Conservation (phyloP, 164 flowering plant genomes). For the Chimonanthus salicifolius region DNA sequence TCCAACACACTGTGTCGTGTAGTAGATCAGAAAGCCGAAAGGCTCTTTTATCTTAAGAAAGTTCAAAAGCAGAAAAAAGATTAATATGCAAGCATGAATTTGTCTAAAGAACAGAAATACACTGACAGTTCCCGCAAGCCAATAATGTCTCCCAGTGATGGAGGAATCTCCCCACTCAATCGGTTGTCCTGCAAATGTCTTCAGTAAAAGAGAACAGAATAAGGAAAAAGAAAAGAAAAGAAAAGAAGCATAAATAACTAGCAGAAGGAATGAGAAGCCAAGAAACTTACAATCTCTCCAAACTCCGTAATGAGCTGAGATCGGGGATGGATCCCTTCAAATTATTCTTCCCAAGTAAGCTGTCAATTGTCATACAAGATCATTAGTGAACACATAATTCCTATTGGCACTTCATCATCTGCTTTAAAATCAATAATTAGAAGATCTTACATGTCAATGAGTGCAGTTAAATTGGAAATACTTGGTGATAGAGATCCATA, state of each 20-base stretch:
- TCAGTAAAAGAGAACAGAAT: background rate
- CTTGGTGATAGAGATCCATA: slow-evolving; percentile 65
- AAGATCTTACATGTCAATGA: slow-evolving; percentile 46
- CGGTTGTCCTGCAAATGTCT: slow-evolving; percentile 18
- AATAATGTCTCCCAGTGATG: slow-evolving; percentile 10
- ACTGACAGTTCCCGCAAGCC: slow-evolving; percentile 17
- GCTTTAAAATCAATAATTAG: background rate
- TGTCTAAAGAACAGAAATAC: background rate
- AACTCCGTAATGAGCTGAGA: slow-evolving; percentile 49
- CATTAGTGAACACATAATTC: slow-evolving; percentile 3
- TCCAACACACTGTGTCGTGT: background rate
- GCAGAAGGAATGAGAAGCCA: background rate
- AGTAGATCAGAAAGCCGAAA: background rate
- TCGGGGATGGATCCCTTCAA: slow-evolving; percentile 78
- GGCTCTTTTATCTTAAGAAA: background rate
- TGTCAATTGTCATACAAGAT: slow-evolving; percentile 25
- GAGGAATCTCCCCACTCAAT: slow-evolving; percentile 14
- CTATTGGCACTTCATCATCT: background rate
- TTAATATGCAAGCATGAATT: background rate
- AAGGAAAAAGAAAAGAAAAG: background rate
- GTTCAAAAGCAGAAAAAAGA: background rate
- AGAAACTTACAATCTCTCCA: slow-evolving; percentile 61
- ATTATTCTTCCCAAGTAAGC: slow-evolving; percentile 69
- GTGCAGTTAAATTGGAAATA: slow-evolving; percentile 72
- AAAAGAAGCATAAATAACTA: background rate